Percentiles rank a stretch among this genome's conserved stretches.
Conservation (phyloP, 2,329 filamentous ascomycete species). For the Fusarium bulbicola region DNA sequence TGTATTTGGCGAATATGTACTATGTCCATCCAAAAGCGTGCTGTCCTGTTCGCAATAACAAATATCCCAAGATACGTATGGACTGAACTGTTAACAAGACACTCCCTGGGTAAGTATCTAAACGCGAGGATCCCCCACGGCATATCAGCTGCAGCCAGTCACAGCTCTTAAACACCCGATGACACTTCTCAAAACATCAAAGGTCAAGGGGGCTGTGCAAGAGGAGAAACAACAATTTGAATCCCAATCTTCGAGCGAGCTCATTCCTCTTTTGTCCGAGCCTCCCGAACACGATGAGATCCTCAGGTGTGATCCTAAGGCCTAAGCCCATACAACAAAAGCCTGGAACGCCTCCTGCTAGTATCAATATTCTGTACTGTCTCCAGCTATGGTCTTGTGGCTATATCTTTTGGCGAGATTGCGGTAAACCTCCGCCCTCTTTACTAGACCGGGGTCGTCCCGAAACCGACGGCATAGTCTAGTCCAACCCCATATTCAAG, state of each 20-base stretch:
- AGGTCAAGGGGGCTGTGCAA: slow-evolving; percentile 32
- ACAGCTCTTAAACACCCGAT: slow-evolving; percentile 16
- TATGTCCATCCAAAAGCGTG: too few relatives aligned
- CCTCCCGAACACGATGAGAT: slow-evolving; percentile 11
- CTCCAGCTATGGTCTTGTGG: slow-evolving; percentile 3
- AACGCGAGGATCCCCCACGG: slow-evolving; percentile 26
- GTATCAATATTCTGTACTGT: background rate
- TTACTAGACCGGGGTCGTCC: slow-evolving; percentile 7
- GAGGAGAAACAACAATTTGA: slow-evolving; percentile 19
- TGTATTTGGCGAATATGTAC: background rate
- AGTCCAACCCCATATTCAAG: slow-evolving; percentile 7
- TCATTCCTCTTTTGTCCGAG: slow-evolving; percentile 18
- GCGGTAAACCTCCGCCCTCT: slow-evolving; percentile 13
- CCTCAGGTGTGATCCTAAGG: background rate
- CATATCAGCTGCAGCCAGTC: slow-evolving; percentile 22
- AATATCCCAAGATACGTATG: background rate
- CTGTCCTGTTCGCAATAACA: background rate
- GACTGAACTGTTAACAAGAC: background rate
- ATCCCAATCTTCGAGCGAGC: slow-evolving; percentile 6
- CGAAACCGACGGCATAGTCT: slow-evolving; percentile 10
- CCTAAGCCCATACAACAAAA: slow-evolving; percentile 6
- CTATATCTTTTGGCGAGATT: slow-evolving; percentile 19
- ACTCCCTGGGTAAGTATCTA: background rate
- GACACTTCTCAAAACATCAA: slow-evolving; percentile 17
- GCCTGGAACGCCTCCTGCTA: background rate